These are phyloP conservation scores for Cladosporium sp. DNA, from an alignment of 2,329 filamentous ascomycete genomes.

Conservation along the genomic window DNA sequence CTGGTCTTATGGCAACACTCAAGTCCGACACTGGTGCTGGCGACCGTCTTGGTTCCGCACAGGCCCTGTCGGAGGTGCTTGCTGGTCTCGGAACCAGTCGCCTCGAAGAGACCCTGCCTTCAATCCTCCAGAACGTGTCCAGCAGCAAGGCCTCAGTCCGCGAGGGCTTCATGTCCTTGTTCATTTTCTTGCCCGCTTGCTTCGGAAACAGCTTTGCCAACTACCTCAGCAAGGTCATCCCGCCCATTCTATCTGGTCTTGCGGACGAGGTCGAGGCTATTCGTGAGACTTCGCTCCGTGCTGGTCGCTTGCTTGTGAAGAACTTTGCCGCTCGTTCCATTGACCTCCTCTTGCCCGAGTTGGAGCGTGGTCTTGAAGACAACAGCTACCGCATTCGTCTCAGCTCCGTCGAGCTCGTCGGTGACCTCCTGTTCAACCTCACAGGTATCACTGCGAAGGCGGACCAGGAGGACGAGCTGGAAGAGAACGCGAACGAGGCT, in stretches of 20 bases:
- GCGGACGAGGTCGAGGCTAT: slow-evolving; percentile 97
- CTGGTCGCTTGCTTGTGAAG: slow-evolving; percentile 92
- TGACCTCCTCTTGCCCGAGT: slow-evolving; percentile 87
- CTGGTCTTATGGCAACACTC: slow-evolving; percentile 94
- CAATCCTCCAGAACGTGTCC: slow-evolving; percentile 92
- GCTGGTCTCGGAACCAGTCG: slow-evolving; percentile 90
- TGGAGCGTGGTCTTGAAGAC: slow-evolving; percentile 95
- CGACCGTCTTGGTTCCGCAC: slow-evolving; percentile 91
- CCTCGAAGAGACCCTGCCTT: slow-evolving; percentile 92
- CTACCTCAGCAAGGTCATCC: slow-evolving; percentile 93
- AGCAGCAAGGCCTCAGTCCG: slow-evolving; percentile 87
- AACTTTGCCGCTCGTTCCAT: slow-evolving; percentile 96
- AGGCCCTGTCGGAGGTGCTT: slow-evolving; percentile 93
- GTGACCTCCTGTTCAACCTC: slow-evolving; percentile 95
- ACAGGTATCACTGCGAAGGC: slow-evolving; percentile 84
- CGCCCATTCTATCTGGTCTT: slow-evolving; percentile 88
- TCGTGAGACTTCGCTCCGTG: slow-evolving; percentile 91
- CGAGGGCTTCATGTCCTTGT: slow-evolving; percentile 99
- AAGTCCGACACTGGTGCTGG: slow-evolving; percentile 96
- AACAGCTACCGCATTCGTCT: slow-evolving; percentile 97
- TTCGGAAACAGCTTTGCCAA: slow-evolving; percentile 98
- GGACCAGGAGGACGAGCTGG: slow-evolving; percentile 76
- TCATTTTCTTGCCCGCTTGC: slow-evolving; percentile 98
- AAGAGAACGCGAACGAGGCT: slow-evolving; percentile 80
- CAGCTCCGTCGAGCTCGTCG: slow-evolving; percentile 95